These are phyloP conservation scores for Nyctanthes arbortristis DNA, from an alignment of 257 asterid genomes.

Conservation along the genomic window DNA sequence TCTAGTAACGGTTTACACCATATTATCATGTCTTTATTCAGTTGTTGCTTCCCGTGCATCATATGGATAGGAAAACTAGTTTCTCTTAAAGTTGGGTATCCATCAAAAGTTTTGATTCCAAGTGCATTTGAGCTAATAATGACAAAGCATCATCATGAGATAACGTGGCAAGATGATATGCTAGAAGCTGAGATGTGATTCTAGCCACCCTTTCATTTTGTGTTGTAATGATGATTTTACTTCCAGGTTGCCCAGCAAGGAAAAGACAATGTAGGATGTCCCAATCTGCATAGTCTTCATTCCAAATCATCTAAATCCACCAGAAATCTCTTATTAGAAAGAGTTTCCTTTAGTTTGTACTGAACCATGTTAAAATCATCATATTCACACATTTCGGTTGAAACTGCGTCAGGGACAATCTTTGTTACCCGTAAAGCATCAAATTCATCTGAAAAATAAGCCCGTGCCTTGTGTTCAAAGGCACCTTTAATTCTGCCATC, in stretches of 20 bases:
- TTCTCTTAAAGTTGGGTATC: background rate
- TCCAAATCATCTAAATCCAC: too few relatives aligned
- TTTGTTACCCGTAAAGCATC: background rate
- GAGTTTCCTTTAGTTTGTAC: background rate
- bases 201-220: background rate
- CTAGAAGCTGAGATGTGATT: background rate
- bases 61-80: background rate
- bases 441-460: slow-evolving; percentile 15
- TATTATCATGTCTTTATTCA: too few relatives aligned
- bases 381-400: background rate
- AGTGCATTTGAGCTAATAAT: slow-evolving; percentile 23
- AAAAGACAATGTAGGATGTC: background rate
- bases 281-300: too few relatives aligned
- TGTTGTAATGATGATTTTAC: background rate
- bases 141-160: slow-evolving; percentile 25
- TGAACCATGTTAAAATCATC: background rate
- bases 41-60: too few relatives aligned
- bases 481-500: slow-evolving; percentile 11
- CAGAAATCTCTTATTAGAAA: background rate
- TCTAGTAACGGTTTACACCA: too few relatives aligned
- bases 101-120: background rate
- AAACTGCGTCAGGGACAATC: background rate
- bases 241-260: background rate
- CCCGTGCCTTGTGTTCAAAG: slow-evolving; percentile 25
- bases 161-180: background rate